phyloP scores from a whole-genome alignment of 768 basidiomycete genomes.

The Naganishia onofrii region DNA sequence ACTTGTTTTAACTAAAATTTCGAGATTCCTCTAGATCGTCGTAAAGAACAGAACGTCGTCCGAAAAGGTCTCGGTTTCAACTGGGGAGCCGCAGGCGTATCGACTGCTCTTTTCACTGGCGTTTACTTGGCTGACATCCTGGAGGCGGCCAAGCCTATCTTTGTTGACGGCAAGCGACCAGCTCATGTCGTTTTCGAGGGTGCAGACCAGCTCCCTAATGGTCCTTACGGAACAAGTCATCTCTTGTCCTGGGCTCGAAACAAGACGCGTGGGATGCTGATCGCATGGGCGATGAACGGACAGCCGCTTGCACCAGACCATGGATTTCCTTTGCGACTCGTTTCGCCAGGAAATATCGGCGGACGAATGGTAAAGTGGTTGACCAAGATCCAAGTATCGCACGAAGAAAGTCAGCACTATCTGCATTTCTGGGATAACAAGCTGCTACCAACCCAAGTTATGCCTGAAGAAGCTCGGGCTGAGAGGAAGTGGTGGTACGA shows the following conservation, averaged over 20 bases:
- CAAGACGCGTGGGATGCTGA: constrained; percentile 58
- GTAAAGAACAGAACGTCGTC: constrained; percentile 67
- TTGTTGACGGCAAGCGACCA: constrained; percentile 41
- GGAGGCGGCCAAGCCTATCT: constrained; percentile 55
- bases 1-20: not conserved
- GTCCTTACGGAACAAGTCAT: constrained; percentile 62
- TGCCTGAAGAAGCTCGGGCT: constrained; percentile 59
- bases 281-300: constrained; percentile 64
- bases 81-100: constrained; percentile 47
- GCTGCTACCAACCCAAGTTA: constrained; percentile 60
- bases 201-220: constrained; percentile 60
- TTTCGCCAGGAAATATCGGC: constrained; percentile 66
- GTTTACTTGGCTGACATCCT: constrained; percentile 62
- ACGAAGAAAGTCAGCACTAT: constrained; percentile 60
- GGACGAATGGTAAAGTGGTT: constrained; percentile 64
- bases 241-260: constrained; percentile 57
- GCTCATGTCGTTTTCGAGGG: constrained; percentile 65
- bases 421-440: constrained; percentile 61
- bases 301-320: constrained; percentile 63
- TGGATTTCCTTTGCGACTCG: constrained; percentile 64
- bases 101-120: constrained; percentile 64
- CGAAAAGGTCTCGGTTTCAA: constrained; percentile 56
- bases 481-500: constrained; percentile 56
- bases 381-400: constrained; percentile 59
- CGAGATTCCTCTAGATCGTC: constrained; percentile 50